Evolutionary conservation across 2,329 filamentous ascomycete species (phyloP), one percentile per base, ranked within the genome.

Genomic region (Metarhizium sp.): DNA sequence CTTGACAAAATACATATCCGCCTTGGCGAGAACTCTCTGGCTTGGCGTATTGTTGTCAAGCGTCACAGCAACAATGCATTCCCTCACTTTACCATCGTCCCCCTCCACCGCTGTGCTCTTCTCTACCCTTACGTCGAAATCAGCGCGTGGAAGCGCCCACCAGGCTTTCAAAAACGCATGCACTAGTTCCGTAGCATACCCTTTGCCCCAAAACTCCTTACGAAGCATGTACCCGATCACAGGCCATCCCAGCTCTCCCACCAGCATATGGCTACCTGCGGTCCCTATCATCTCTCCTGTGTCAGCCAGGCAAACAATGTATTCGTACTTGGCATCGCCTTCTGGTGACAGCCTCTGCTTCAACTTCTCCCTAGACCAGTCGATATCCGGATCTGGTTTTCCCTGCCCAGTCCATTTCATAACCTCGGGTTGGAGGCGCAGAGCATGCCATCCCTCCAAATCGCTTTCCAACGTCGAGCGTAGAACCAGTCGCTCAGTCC

Each of bases 341-440:
- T 75, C 68, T 6, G 77, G 78, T 1, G 78, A 70, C n/a, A 82
- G 64, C 36, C 71, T 74, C 11, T 59, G 60, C 4, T 65, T 64
- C 50, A 82, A 62, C 51, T 64, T 73, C 29, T 57, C 61, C 57
- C 67, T 67, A 10, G 80, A 79, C 55, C 74, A 71, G 1, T 70
- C 73, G 2, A 74, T 51, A 61, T 76, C 69, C 53, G 62, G 58
- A 67, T 85, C 78, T 8, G 70, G 60, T 8, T 60, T 55, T 56
- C 74, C 76, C 59, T 63, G 59, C 3, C 58, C 54, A 53, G 83
- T 84, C 74, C 78, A 84, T 54, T 67, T 66, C 85, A 88, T 88
- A 50, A 85, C 80, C 60, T 84, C 81, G 4, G 76, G 74, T 63
- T 84, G 74, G 14, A 71, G 73, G 29, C 84, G 80, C 53, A 88